These are phyloP conservation scores for Prunus yedoensis DNA, from an alignment of 331 rosid genomes.

Conservation along the genomic window DNA sequence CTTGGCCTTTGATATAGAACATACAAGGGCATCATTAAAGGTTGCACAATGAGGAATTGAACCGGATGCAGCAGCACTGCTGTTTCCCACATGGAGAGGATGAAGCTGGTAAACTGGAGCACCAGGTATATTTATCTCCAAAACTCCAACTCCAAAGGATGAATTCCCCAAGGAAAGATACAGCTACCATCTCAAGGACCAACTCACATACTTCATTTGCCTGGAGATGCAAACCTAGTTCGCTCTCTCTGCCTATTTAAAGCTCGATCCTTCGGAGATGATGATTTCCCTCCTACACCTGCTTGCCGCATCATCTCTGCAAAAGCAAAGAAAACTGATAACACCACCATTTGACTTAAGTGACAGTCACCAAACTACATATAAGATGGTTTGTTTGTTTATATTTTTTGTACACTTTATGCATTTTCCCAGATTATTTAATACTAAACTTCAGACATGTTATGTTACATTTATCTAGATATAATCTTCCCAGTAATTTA, in stretches of 20 bases:
- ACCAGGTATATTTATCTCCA: conserved; percentile 21
- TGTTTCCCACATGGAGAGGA: neutral
- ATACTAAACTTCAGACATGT: conserved; percentile 4
- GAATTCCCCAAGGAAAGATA: conserved; percentile 23
- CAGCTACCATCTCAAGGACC: conserved; percentile 8
- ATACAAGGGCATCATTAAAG: conserved; percentile 8
- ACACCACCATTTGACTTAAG: neutral
- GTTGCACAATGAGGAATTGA: conserved; percentile 28
- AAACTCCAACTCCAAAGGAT: conserved; percentile 45
- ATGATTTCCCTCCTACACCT: conserved; percentile 71
- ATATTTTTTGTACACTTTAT: neutral
- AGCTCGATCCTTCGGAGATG: conserved; percentile 87
- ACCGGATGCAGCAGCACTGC: conserved; percentile 18
- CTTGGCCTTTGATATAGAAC: conserved; percentile 16
- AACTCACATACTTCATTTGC: conserved; percentile 14
- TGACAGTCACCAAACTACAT: neutral
- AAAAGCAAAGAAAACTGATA: conserved; percentile 5
- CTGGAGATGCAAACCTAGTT: conserved; percentile 93
- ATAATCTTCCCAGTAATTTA: neutral
- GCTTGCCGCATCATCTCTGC: conserved; percentile 99
- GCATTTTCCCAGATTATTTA: neutral
- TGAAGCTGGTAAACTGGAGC: conserved; percentile 6
- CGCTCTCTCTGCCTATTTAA: conserved; percentile 68
- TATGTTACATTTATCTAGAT: neutral
- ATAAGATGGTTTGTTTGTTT: neutral